Evolutionary conservation across 2,329 filamentous ascomycete species (phyloP).

Genomic region (Neonectria faginata): DNA sequence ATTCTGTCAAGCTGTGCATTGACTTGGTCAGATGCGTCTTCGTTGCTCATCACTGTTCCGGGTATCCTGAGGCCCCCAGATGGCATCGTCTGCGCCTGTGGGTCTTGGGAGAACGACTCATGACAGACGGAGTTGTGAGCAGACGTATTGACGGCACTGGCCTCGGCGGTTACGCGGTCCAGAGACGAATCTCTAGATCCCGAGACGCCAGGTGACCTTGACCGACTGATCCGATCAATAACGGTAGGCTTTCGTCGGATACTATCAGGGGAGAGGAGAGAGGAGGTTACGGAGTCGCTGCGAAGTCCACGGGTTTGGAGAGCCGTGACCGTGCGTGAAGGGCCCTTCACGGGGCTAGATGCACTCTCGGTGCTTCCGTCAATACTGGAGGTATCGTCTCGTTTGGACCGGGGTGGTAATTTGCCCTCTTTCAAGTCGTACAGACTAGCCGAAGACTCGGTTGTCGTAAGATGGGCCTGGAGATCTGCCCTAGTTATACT

Average conservation of each 20-base stretch:
- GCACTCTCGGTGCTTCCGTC: slow-evolving; percentile 63
- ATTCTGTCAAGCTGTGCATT: slow-evolving; percentile 76
- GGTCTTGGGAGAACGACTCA: slow-evolving; percentile 64
- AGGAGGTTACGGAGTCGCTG: slow-evolving; percentile 51
- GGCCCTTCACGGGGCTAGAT: slow-evolving; percentile 56
- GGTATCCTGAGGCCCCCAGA: slow-evolving; percentile 65
- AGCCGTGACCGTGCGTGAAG: slow-evolving; percentile 48
- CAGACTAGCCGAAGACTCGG: slow-evolving; percentile 51
- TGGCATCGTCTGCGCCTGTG: slow-evolving; percentile 57
- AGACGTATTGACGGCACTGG: slow-evolving; percentile 68
- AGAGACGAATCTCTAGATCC: slow-evolving; percentile 70
- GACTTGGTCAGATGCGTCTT: slow-evolving; percentile 69
- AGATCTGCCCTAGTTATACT: slow-evolving; percentile 59
- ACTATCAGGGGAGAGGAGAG: slow-evolving; percentile 53
- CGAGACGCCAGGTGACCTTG: slow-evolving; percentile 55
- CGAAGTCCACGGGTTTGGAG: slow-evolving; percentile 52
- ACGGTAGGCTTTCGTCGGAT: slow-evolving; percentile 61
- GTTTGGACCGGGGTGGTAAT: slow-evolving; percentile 49
- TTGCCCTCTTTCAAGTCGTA: slow-evolving; percentile 55
- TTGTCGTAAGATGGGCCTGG: slow-evolving; percentile 50
- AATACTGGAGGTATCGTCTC: slow-evolving; percentile 59
- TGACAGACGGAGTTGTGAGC: slow-evolving; percentile 70
- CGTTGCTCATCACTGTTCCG: slow-evolving; percentile 64
- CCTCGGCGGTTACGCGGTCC: slow-evolving; percentile 67
- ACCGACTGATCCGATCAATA: slow-evolving; percentile 66